These are phyloP conservation scores for Pleurotus giganteus DNA, from an alignment of 768 basidiomycete genomes.

Conservation along the genomic window DNA sequence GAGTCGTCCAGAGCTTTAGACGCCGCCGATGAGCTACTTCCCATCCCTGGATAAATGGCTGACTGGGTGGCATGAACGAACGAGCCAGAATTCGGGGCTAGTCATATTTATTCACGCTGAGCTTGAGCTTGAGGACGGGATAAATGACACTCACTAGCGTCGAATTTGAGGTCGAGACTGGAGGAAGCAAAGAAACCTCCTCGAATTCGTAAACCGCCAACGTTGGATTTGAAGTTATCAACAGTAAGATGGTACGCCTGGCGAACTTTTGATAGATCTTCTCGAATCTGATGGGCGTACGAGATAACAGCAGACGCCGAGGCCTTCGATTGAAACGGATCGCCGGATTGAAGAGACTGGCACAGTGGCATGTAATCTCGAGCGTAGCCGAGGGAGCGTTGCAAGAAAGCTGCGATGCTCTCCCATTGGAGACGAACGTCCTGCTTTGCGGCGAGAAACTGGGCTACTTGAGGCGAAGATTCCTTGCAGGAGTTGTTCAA, in stretches of 20 bases:
- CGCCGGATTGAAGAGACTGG: background rate
- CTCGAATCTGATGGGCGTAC: background rate
- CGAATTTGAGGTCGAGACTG: background rate
- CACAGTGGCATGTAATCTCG: background rate
- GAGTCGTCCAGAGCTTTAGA: background rate
- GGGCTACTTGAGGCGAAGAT: background rate
- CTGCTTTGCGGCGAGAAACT: background rate
- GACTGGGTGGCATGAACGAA: background rate
- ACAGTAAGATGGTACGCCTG: background rate
- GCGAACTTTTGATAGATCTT: background rate
- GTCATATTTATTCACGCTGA: no score
- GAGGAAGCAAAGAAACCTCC: background rate
- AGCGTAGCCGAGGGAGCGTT: slow-evolving; percentile 1
- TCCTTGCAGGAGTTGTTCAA: background rate
- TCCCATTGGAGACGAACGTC: background rate
- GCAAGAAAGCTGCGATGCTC: background rate
- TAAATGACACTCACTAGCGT: background rate
- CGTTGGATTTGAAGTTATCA: background rate
- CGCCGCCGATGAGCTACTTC: background rate
- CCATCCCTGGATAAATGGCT: background rate
- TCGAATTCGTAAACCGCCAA: background rate
- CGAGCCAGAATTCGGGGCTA: background rate
- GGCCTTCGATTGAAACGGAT: background rate
- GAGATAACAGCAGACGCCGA: background rate
- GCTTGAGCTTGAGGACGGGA: no score